Conservation (phyloP, 2,329 filamentous ascomycete species). For the Clarireedia paspali region DNA sequence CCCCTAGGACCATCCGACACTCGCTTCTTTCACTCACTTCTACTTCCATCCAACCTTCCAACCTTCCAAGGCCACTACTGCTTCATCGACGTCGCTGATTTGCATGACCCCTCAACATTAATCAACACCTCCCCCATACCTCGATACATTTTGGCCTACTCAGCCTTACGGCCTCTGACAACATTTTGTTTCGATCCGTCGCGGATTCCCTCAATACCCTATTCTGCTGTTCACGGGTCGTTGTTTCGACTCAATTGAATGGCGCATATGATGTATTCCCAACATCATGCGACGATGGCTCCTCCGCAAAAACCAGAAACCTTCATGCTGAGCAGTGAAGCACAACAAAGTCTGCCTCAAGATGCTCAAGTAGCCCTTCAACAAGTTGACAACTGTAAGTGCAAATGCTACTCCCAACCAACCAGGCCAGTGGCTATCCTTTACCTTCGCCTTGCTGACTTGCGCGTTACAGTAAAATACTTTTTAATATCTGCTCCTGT, state of each 20-base stretch:
- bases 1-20: slow-evolving; percentile 12
- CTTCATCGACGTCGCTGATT: slow-evolving; percentile 26
- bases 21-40: slow-evolving; percentile 21
- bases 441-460: slow-evolving; percentile 16
- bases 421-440: no score
- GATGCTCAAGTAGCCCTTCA: slow-evolving; percentile 96
- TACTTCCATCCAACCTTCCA: not conserved
- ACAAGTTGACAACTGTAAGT: slow-evolving; percentile 94
- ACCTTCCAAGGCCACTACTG: slow-evolving; percentile 18
- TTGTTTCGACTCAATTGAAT: slow-evolving; percentile 28
- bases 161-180: slow-evolving; percentile 17
- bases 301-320: slow-evolving; percentile 95
- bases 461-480: slow-evolving; percentile 71
- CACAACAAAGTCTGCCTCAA: slow-evolving; percentile 90
- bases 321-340: slow-evolving; percentile 95
- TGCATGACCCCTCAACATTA: slow-evolving; percentile 9
- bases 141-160: slow-evolving; percentile 11
- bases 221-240: slow-evolving; percentile 12
- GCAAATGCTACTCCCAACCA: not conserved
- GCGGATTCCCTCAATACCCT: slow-evolving; percentile 17
- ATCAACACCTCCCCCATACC: slow-evolving; percentile 9
- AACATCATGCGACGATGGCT: slow-evolving; percentile 77
- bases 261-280: slow-evolving; percentile 58
- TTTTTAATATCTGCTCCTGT: slow-evolving; percentile 98
- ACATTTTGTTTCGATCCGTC: slow-evolving; percentile 23